Conservation (phyloP, 179 eudicot species). For the Spergularia azorica region DNA sequence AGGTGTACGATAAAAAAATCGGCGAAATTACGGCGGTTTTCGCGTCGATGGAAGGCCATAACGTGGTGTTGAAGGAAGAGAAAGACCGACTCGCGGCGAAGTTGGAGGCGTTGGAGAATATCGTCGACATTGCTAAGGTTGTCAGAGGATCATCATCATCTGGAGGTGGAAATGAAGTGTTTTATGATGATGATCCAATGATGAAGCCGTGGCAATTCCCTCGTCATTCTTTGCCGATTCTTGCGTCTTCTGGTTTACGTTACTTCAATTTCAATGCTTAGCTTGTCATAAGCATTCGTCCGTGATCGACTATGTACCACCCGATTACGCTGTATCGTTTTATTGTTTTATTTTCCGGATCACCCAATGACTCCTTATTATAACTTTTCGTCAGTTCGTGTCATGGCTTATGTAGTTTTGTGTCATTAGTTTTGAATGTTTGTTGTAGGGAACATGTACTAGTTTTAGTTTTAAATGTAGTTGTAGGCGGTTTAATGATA, state of each 20-base stretch:
- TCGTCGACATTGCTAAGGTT: conserved; percentile 30
- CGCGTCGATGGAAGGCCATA: conserved; percentile 22
- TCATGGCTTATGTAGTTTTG: no score
- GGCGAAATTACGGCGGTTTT: conserved; percentile 4
- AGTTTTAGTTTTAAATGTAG: no score
- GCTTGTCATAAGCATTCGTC: no score
- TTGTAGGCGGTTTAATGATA: no score
- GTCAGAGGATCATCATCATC: conserved; percentile 26
- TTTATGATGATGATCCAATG: conserved; percentile 24
- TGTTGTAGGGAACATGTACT: no score
- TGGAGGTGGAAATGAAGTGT: conserved; percentile 3
- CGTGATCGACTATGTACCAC: no score
- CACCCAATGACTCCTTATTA: no score
- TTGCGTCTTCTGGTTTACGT: conserved; percentile 25
- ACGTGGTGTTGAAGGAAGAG: conserved; percentile 23
- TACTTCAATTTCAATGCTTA: conserved; percentile 18
- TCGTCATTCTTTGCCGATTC: conserved; percentile 30
- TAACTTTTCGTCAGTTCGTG: no score
- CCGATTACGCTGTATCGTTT: no score
- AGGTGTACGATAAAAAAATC: conserved; percentile 19
- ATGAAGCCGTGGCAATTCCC: conserved; percentile 33
- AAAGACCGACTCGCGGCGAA: conserved; percentile 30
- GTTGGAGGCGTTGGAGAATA: conserved; percentile 37
- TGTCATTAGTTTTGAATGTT: no score
- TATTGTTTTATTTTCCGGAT: no score